Conservation (phyloP, 495 filamentous ascomycete species). For the Lepraria neglecta region DNA sequence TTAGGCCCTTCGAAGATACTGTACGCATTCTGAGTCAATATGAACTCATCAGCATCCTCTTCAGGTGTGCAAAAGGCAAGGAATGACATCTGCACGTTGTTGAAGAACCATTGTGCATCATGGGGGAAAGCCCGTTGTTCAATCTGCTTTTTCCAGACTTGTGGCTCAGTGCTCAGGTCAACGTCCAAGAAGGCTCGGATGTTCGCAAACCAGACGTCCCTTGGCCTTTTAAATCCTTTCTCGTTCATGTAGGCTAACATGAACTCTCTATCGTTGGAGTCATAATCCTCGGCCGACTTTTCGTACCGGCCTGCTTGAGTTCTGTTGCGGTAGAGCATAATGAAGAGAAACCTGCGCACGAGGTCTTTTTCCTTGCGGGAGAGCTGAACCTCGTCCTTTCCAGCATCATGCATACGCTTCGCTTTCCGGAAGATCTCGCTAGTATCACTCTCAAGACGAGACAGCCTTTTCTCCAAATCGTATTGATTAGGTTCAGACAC, state of each 20-base stretch:
- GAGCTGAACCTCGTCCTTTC: conserved; percentile 31
- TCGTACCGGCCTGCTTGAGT: conserved; percentile 33
- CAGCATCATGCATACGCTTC: conserved; percentile 27
- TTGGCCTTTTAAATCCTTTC: conserved; percentile 39
- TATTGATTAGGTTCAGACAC: conserved; percentile 23
- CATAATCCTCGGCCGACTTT: conserved; percentile 35
- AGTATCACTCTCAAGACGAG: conserved; percentile 32
- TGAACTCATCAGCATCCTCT: conserved; percentile 39
- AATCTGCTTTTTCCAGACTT: conserved; percentile 35
- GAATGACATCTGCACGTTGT: conserved; percentile 36
- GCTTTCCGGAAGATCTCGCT: conserved; percentile 31
- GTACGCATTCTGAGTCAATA: conserved; percentile 45
- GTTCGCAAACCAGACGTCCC: conserved; percentile 48
- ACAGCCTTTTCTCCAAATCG: conserved; percentile 37
- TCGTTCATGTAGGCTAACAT: conserved; percentile 42
- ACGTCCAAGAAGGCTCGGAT: conserved; percentile 44
- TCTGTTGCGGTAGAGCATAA: conserved; percentile 44
- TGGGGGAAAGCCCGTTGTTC: conserved; percentile 33
- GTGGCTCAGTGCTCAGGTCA: conserved; percentile 36
- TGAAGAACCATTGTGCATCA: conserved; percentile 42
- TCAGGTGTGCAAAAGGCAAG: conserved; percentile 43
- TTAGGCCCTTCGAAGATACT: conserved; percentile 43
- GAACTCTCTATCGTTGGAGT: conserved; percentile 34
- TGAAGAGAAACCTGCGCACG: conserved; percentile 48
- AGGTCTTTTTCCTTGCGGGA: conserved; percentile 36